Percentiles rank a stretch among this genome's conserved stretches.
phyloP scores from a whole-genome alignment of 495 filamentous ascomycete species.

The Aspergillus indologenus region DNA sequence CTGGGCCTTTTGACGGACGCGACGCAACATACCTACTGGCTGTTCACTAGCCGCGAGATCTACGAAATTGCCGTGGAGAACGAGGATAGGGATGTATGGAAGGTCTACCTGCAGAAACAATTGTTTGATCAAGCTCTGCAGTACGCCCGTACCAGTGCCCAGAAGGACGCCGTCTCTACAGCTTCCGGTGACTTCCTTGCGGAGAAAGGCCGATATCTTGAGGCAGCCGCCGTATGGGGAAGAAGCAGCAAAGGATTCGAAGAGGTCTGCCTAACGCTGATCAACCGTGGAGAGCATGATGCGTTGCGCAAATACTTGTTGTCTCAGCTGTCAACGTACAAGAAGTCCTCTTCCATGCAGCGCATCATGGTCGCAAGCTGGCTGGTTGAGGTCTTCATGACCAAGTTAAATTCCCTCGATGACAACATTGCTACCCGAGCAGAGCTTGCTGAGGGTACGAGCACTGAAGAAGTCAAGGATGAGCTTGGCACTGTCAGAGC shows the following conservation, averaged over 20 bases:
- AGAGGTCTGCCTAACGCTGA: slow-evolving; percentile 86
- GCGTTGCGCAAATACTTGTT: slow-evolving; percentile 86
- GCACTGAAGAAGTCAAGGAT: slow-evolving; percentile 64
- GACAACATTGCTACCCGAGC: slow-evolving; percentile 90
- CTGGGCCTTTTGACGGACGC: slow-evolving; percentile 81
- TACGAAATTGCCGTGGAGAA: slow-evolving; percentile 88
- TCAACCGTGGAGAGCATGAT: slow-evolving; percentile 86
- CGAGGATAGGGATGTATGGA: slow-evolving; percentile 92
- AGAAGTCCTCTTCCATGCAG: slow-evolving; percentile 85
- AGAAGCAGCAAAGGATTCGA: slow-evolving; percentile 96
- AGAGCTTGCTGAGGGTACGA: slow-evolving; percentile 70
- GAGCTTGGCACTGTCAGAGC: slow-evolving; percentile 64
- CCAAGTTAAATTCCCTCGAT: slow-evolving; percentile 90
- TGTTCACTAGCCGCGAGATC: slow-evolving; percentile 85
- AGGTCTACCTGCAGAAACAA: slow-evolving; percentile 78
- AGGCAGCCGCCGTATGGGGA: slow-evolving; percentile 87
- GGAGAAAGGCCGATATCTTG: slow-evolving; percentile 70
- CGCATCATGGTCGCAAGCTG: slow-evolving; percentile 91
- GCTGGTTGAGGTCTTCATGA: slow-evolving; percentile 96
- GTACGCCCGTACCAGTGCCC: slow-evolving; percentile 66
- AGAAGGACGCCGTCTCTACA: slow-evolving; percentile 85
- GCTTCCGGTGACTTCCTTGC: slow-evolving; percentile 86
- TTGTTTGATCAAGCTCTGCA: slow-evolving; percentile 83
- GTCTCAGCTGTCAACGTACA: slow-evolving; percentile 77
- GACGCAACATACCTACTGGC: slow-evolving; percentile 94